Base-by-base conservation (phyloP, 2,329 filamentous ascomycete genomes). In the Apiospora saccharicola region DNA sequence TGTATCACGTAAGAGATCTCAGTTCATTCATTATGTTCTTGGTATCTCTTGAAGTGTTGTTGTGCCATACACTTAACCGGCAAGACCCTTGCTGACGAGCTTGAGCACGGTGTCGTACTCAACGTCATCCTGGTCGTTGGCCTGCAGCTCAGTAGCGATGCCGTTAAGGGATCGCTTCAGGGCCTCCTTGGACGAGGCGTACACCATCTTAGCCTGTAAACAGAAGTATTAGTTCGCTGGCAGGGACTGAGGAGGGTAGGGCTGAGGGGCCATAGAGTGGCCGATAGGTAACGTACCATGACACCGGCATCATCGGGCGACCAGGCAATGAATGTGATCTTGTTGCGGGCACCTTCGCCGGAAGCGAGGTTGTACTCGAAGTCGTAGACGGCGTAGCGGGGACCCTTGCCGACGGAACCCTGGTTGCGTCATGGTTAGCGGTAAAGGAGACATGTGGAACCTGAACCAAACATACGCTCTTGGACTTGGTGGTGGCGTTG, bases 151-250 rank as follows among this genome's bases (percentile, higher is more conserved):
- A 78, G 87, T 85, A 74, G 92, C 92, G 78, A 96, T 86, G 75
- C 93, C 93, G 81, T 90, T 93, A 75, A 96, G 89, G 69, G 92
- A 84, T 83, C 92, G 91, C 90, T 95, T 96, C 77, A 96, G 89
- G 73, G 93, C 92, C 79, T 95, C 93, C 87, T 96, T 96, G 84
- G 94, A 96, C 70, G 94, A 93, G 79, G 93, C 93, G 88, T 96
- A 96, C 83, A 95, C 89, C 94, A 96, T 96, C 89, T 95, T 95
- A 84, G 92, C 89, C 93, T 95, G 77, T 67, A 46, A n/a, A 24
- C 43, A 26, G 67, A 76, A 78, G 73, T 77, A 73, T 70, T 64
- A 64, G 72, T 76, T 43, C 74, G 68, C 73, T 67, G 67, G 8
- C 44, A 43, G 68, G 51, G 61, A 34, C 22, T 19, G 43, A 22